Percentiles rank a stretch among this genome's conserved stretches.
These are phyloP conservation scores for Metschnikowia arizonensis DNA, from an alignment of 805 yeast genomes.

Conservation along the genomic window DNA sequence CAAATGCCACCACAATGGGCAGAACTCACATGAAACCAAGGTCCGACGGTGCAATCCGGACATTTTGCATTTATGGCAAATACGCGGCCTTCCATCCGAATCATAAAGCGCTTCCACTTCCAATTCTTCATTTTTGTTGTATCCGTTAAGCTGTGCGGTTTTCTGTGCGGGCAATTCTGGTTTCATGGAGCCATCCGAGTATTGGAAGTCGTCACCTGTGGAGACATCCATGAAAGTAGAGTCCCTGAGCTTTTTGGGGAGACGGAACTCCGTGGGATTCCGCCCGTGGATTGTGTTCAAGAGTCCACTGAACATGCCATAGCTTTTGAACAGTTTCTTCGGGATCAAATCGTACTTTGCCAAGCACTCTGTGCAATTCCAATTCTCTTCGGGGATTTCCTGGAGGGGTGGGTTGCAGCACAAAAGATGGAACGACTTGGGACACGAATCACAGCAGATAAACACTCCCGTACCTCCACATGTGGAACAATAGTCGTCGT, in stretches of 20 bases:
- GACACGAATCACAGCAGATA: constrained; percentile 91
- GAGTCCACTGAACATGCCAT: constrained; percentile 54
- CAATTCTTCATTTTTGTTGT: constrained; percentile 43
- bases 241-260: constrained; percentile 69
- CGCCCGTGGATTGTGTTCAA: constrained; percentile 63
- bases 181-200: constrained; percentile 46
- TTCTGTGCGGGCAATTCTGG: constrained; percentile 45
- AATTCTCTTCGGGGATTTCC: constrained; percentile 80
- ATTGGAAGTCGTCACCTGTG: constrained; percentile 67
- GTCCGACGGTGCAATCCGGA: constrained; percentile 56
- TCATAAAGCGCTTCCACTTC: constrained; percentile 66
- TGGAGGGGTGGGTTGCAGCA: constrained; percentile 90
- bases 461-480: constrained; percentile 89
- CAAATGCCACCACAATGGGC: constrained; percentile 80
- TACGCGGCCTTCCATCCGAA: constrained; percentile 59
- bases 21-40: constrained; percentile 76
- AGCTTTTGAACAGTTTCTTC: constrained; percentile 24
- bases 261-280: constrained; percentile 36
- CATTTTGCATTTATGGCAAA: constrained; percentile 73
- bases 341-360: constrained; percentile 35
- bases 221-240: constrained; percentile 63
- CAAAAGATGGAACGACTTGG: constrained; percentile 83
- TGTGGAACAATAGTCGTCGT: constrained; percentile 87
- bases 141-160: constrained; percentile 33
- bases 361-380: constrained; percentile 82